Base-by-base conservation (phyloP, 148 eudicot genomes). In the Camellia granthamiana region DNA sequence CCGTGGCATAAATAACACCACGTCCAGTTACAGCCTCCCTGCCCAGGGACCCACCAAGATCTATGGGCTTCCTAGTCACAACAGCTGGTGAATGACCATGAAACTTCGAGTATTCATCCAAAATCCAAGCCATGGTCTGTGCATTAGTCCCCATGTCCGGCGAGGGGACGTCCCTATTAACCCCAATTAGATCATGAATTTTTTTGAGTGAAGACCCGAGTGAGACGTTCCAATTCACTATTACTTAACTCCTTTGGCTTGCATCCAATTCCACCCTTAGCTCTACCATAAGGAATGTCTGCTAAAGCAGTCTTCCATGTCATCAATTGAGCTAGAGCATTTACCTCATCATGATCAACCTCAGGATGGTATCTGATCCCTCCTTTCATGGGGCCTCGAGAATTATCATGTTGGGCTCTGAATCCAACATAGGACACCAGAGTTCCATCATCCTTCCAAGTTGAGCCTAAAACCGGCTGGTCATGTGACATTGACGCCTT, bases 61-160 rank as follows among this genome's bases (percentile, higher is more conserved):
- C 93, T 55, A 86, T 87, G 75, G 93, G 93, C 79, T 90, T 90
- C 79, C 93, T 91, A 0, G 93, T 90, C 55, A 90, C 91, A 59
- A 88, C 76, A 69, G 91, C 91, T 15, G 93, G 93, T 1, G 93
- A 90, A 78, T 90, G 77, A 14, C 93, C 93, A 72, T 90, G 89
- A 44, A 90, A 90, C 61, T 90, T 90, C 3, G 93, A 90, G 85
- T 90, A 90, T 83, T 23, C 30, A 23, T 23, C 30, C 30, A 23
- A 23, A 23, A 23, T 23, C 30, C 30, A 23, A 23, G 30, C 30
- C 30, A 23, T 23, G 30, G 30, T 23, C 30, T 23, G 30, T 23
- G 30, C 30, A 23, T 23, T 23, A 23, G 30, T 23, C 30, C 30
- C 30, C 30, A 23, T 23, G 0, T 23, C 30, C 30, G 0, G 30